Evolutionary conservation across 2,329 filamentous ascomycete genomes (phyloP).

Genomic region (Ascochyta koolunga): DNA sequence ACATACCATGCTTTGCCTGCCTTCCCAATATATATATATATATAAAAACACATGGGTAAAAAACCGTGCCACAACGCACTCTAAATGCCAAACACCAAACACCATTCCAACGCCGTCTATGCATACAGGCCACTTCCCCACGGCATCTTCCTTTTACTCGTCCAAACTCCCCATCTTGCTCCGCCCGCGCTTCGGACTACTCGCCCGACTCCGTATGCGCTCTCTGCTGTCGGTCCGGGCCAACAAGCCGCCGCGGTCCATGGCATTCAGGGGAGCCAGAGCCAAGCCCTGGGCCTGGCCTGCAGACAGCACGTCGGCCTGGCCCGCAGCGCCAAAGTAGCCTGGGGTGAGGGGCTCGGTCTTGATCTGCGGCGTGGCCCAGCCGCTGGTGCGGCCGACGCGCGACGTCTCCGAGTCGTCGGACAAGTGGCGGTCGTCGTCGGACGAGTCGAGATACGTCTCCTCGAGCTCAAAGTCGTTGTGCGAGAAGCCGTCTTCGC

Average conservation of each 20-base stretch:
- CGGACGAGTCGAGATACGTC: slow-evolving; percentile 57
- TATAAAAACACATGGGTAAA: too few species aligned
- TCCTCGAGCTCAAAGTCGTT: slow-evolving; percentile 74
- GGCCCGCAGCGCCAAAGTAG: slow-evolving; percentile 27
- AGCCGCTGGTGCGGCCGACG: slow-evolving; percentile 67
- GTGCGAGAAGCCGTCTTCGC: slow-evolving; percentile 76
- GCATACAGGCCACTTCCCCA: neutral
- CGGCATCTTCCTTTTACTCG: slow-evolving; percentile 9
- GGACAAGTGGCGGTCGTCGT: slow-evolving; percentile 62
- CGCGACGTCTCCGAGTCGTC: slow-evolving; percentile 65
- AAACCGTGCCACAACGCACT: too few species aligned
- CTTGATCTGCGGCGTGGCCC: slow-evolving; percentile 69
- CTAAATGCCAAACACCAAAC: neutral
- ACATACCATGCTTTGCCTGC: too few species aligned
- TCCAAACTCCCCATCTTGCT: slow-evolving; percentile 26
- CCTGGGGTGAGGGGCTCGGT: slow-evolving; percentile 19
- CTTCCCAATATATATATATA: too few species aligned
- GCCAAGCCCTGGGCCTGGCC: slow-evolving; percentile 41
- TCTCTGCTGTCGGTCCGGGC: slow-evolving; percentile 87
- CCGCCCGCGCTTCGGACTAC: slow-evolving; percentile 51
- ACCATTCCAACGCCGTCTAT: neutral
- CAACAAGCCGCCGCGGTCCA: slow-evolving; percentile 72
- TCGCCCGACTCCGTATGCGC: slow-evolving; percentile 63
- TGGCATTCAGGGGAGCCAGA: slow-evolving; percentile 33
- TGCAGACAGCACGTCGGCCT: slow-evolving; percentile 32